Evolutionary conservation across 2,329 filamentous ascomycete genomes (phyloP), one percentile per base, ranked within the genome.

Genomic region (Verruconis gallopava): DNA sequence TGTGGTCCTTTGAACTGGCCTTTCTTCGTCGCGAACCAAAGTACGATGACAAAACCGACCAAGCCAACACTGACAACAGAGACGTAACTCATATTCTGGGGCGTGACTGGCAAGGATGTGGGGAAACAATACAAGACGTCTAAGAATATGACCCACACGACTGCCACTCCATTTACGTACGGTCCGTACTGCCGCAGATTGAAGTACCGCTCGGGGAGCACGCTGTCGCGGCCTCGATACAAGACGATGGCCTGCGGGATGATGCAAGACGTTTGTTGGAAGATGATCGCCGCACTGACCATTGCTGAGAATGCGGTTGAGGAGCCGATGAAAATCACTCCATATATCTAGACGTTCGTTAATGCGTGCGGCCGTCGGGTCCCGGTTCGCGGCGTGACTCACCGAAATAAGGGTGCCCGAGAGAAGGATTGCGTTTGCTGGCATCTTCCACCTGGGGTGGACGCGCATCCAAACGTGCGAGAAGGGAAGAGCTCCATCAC

Each of bases 41-140:
- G 33, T 9, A 15, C 33, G 17, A 36, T 13, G 12, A 36, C 14
- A 15, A 36, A 36, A 6, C 6, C 19, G 1, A 60, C 39, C 63
- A 63, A 67, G 0, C 58, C 64, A 3, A 52, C 53, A 48, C 68
- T 50, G 0, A 69, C 64, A 0, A 67, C 63, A 22, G 56, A 56
- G 0, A 59, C 58, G 43, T 70, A 69, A 34, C 70, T 71, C 64
- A 71, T 69, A 13, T 59, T 65, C 25, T 62, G 54, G 0, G 58
- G 44, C 1, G 61, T 63, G 0, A 66, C 61, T 0, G 65, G 68
- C 49, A 63, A 53, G 0, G 50, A 43, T 1, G 55, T 56, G 1
- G 66, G 67, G 25, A 71, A 67, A 9, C 15, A 22, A 13, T 20
- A 36, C 14, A 36, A 36, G 33, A 36, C 17, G 33, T 36, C 33